Conservation (phyloP, 1,284 basidiomycete species). For the Cutaneotrichosporon sp. region DNA sequence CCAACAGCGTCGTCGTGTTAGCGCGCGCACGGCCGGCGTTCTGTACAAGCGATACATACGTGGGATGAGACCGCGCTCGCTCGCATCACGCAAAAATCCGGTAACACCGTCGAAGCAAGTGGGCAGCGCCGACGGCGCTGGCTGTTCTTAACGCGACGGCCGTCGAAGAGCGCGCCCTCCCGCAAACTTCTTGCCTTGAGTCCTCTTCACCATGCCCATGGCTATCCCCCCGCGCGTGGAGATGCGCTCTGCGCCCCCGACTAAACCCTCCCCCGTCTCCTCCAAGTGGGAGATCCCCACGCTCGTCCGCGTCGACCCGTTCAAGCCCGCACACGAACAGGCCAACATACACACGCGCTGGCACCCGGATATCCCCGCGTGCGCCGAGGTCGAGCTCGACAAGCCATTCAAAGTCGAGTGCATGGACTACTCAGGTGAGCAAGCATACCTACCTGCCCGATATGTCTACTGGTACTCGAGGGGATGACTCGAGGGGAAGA, state of each 20-base stretch:
- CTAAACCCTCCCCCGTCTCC: background rate
- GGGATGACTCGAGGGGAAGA: background rate
- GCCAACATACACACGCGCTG: conserved; percentile 38
- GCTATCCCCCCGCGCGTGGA: background rate
- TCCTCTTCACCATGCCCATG: background rate
- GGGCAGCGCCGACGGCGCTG: no score
- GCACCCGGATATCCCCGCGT: conserved; percentile 42
- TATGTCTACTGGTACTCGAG: no score
- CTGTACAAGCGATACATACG: no score
- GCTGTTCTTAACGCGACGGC: no score
- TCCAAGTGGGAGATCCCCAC: conserved; percentile 19
- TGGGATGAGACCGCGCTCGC: no score
- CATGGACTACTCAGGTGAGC: conserved; percentile 68
- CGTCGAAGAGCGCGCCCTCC: no score
- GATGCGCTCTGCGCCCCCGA: background rate
- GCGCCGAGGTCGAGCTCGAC: conserved; percentile 28
- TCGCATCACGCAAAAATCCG: no score
- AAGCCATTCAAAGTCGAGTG: conserved; percentile 70
- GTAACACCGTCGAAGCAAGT: no score
- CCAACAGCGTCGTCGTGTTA: no score
- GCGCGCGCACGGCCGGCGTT: no score
- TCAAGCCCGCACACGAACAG: conserved; percentile 24
- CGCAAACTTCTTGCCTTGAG: background rate
- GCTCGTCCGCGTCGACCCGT: conserved; percentile 29
- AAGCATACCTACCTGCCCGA: no score